Evolutionary conservation across 2,329 filamentous ascomycete species (phyloP).

Genomic region (Fonsecaea nubica): DNA sequence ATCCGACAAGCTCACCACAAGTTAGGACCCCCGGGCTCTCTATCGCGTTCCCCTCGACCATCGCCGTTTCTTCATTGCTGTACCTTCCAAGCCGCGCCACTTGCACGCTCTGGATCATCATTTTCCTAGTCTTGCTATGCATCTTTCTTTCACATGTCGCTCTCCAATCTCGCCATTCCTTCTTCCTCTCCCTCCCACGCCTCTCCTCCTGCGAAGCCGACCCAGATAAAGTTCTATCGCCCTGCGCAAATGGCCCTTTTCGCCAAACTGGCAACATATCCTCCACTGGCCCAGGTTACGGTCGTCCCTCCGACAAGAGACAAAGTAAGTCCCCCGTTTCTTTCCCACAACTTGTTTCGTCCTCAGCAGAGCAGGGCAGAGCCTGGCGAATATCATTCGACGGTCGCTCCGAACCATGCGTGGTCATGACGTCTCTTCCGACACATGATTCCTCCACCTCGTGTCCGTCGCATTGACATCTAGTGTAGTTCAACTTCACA

Average conservation of each 20-base stretch:
- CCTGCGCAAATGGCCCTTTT: slow-evolving; percentile 57
- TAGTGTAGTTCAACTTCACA: slow-evolving; percentile 63
- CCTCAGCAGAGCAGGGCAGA: slow-evolving; percentile 23
- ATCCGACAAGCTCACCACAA: slow-evolving; percentile 1
- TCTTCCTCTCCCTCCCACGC: slow-evolving; percentile 14
- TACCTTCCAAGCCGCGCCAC: slow-evolving; percentile 9
- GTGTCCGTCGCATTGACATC: slow-evolving; percentile 12
- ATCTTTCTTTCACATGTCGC: slow-evolving; percentile 30
- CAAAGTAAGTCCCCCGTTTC: slow-evolving; percentile 43
- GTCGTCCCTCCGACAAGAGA: slow-evolving; percentile 56
- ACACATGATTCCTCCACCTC: slow-evolving; percentile 1
- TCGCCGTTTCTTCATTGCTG: slow-evolving; percentile 6
- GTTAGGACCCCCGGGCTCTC: background rate
- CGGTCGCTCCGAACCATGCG: background rate
- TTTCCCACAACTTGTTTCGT: background rate
- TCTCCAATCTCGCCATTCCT: slow-evolving; percentile 29
- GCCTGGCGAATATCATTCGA: background rate
- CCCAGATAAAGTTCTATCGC: slow-evolving; percentile 46
- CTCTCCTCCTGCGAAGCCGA: slow-evolving; percentile 35
- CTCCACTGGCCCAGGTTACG: slow-evolving; percentile 78
- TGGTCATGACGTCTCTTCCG: slow-evolving; percentile 22
- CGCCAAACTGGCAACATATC: slow-evolving; percentile 66
- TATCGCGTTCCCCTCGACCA: slow-evolving; percentile 1
- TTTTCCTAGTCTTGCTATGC: slow-evolving; percentile 19
- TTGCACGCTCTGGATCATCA: slow-evolving; percentile 10